Conservation (phyloP, 2,329 filamentous ascomycete genomes). For the Sporothrix pseudoabietina region DNA sequence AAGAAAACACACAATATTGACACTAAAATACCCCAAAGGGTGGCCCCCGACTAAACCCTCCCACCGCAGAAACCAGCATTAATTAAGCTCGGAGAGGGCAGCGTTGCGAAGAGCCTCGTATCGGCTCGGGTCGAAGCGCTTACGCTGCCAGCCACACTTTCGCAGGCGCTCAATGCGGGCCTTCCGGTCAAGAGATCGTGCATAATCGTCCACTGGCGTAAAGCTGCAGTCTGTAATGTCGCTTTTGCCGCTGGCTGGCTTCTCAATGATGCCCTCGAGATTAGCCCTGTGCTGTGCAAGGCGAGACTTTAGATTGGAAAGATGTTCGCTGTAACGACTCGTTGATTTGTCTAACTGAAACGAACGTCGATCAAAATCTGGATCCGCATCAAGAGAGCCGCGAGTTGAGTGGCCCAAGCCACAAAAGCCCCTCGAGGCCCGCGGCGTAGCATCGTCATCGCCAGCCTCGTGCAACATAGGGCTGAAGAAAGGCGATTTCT, state of each 20-base stretch:
- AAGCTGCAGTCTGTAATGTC: slow-evolving; percentile 30
- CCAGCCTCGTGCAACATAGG: slow-evolving; percentile 32
- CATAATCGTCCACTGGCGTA: slow-evolving; percentile 41
- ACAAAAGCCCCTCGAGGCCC: slow-evolving; percentile 19
- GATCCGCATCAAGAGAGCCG: slow-evolving; percentile 28
- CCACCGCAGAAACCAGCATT: slow-evolving; percentile 11
- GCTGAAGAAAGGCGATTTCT: slow-evolving; percentile 32
- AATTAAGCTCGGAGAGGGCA: slow-evolving; percentile 54
- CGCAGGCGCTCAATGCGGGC: slow-evolving; percentile 58
- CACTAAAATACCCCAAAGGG: not conserved
- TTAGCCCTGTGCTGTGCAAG: slow-evolving; percentile 52
- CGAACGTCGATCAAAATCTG: slow-evolving; percentile 32
- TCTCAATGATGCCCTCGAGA: slow-evolving; percentile 48
- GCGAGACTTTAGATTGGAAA: slow-evolving; percentile 53
- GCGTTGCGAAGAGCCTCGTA: slow-evolving; percentile 57
- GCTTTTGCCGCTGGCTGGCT: slow-evolving; percentile 32
- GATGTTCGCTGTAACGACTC: slow-evolving; percentile 54
- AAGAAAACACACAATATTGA: not conserved
- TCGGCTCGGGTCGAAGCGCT: slow-evolving; percentile 55
- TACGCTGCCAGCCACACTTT: slow-evolving; percentile 57
- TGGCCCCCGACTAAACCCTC: not conserved
- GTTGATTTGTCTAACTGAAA: slow-evolving; percentile 49
- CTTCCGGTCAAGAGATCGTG: slow-evolving; percentile 48
- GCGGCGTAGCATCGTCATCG: slow-evolving; percentile 32
- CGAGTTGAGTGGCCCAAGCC: not conserved